Evolutionary conservation across 2,329 filamentous ascomycete genomes (phyloP), one percentile per base, ranked within the genome.

Genomic region (Aspergillus fijiensis): DNA sequence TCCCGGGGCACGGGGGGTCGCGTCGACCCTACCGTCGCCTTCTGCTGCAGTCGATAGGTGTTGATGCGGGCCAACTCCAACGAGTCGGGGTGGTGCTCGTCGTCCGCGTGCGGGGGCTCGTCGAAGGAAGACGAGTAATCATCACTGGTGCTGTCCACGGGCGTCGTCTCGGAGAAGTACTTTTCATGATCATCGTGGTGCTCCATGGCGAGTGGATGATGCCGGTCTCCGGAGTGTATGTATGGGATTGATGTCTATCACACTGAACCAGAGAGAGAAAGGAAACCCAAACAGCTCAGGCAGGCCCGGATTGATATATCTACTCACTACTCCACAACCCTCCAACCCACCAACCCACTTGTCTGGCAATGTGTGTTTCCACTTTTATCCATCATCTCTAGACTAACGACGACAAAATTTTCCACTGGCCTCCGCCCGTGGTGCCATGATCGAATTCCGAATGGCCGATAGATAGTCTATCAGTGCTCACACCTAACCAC

Each of bases 31-130:
- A 68, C 66, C 0, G 66, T 68, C 1, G 65, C 60, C 52, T 59
- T 64, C 39, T 68, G 66, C 29, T 68, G 66, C 12, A 68, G 59
- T 6, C 63, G 63, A 31, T 66, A 63, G 42, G 66, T 67, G 45
- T 68, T 65, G 51, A 67, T 67, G 9, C 65, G 64, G n/a, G 62
- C 58, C 7, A 67, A 55, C 12, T 67, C 65, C 5, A 67, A 54
- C 12, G 65, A 63, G 33, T 67, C 60, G 47, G 63, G 61, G 9
- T 64, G 58, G 29, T 55, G 53, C 21, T 55, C 45, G 10, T 55
- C 53, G n/a, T 45, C 39, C 16, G 39, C 5, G 39, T 45, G 14
- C 16, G 10, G 39, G 11, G 33, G 33, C 16, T 45, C 39, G 16
- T 45, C 39, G 39, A 45, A 45, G 39, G 39, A 45, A 19, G 39